Evolutionary conservation across 2,329 filamentous ascomycete genomes (phyloP).

Genomic region (Aspergillus nomiae): DNA sequence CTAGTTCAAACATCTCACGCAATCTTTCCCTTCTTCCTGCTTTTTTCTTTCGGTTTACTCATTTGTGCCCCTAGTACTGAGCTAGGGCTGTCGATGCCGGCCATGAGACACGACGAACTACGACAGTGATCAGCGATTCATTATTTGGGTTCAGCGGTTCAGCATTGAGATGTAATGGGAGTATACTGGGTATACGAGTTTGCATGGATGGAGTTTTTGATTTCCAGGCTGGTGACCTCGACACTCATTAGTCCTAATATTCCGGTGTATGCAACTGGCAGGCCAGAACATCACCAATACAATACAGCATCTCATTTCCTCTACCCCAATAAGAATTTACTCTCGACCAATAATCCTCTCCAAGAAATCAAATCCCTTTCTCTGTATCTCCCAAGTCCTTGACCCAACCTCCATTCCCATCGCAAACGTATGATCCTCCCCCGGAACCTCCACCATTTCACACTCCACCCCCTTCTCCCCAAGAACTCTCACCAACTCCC

Average conservation of each 20-base stretch:
- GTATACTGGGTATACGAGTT: constrained; percentile 1
- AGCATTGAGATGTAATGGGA: neutral
- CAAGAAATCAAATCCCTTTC: constrained; percentile 46
- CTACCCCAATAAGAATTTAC: neutral
- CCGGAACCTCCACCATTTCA: constrained; percentile 41
- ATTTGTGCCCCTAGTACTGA: neutral
- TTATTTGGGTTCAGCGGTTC: constrained; percentile 1
- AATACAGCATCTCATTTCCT: neutral
- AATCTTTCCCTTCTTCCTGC: neutral
- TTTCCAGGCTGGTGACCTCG: neutral
- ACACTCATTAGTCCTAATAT: constrained; percentile 1
- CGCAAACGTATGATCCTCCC: constrained; percentile 49
- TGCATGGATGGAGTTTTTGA: constrained; percentile 3
- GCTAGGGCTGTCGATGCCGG: neutral
- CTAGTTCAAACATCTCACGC: neutral
- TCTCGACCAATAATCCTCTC: constrained; percentile 27
- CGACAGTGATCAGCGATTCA: neutral
- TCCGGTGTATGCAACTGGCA: neutral
- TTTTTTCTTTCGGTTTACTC: neutral
- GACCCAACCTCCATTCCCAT: constrained; percentile 45
- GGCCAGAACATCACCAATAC: neutral
- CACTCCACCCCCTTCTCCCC: constrained; percentile 33
- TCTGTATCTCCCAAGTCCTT: constrained; percentile 36
- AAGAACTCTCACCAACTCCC: constrained; percentile 29
- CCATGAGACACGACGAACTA: neutral